These are phyloP conservation scores for Phyllosticta citrichinensis DNA, from an alignment of 2,329 filamentous ascomycete genomes.

Conservation along the genomic window DNA sequence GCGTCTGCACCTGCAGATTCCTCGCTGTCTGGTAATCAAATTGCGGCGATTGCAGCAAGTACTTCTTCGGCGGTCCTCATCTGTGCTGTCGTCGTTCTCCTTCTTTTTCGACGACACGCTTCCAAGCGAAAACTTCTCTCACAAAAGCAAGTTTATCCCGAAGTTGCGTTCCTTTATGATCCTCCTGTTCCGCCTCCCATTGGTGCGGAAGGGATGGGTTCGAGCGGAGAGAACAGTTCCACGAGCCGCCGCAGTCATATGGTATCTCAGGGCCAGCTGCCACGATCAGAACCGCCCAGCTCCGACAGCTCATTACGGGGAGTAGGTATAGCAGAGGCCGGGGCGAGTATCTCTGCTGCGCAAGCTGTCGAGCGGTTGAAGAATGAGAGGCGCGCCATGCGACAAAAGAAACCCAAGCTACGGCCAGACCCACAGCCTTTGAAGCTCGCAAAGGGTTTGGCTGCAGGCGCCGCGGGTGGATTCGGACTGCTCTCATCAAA, in stretches of 20 bases:
- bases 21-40: constrained; percentile 20
- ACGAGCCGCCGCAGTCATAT: background rate
- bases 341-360: background rate
- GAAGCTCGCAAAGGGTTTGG: background rate
- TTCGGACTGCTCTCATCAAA: background rate
- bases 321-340: background rate
- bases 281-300: background rate
- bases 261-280: background rate
- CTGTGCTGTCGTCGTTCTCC: constrained; percentile 23
- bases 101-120: constrained; percentile 21
- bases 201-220: background rate
- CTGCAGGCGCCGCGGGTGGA: background rate
- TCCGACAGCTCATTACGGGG: background rate
- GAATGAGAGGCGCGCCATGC: background rate
- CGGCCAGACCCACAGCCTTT: background rate
- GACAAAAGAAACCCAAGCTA: background rate
- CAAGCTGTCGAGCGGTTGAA: background rate
- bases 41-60: constrained; percentile 26
- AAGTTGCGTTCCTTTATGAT: constrained; percentile 26
- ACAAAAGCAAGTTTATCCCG: constrained; percentile 21
- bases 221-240: background rate
- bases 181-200: constrained; percentile 12
- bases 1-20: constrained; percentile 8
- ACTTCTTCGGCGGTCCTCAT: constrained; percentile 24
- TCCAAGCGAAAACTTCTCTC: constrained; percentile 14